Percentiles rank a stretch among this genome's conserved stretches.
Conservation (phyloP, 495 filamentous ascomycete genomes). For the Pyronema domesticum region DNA sequence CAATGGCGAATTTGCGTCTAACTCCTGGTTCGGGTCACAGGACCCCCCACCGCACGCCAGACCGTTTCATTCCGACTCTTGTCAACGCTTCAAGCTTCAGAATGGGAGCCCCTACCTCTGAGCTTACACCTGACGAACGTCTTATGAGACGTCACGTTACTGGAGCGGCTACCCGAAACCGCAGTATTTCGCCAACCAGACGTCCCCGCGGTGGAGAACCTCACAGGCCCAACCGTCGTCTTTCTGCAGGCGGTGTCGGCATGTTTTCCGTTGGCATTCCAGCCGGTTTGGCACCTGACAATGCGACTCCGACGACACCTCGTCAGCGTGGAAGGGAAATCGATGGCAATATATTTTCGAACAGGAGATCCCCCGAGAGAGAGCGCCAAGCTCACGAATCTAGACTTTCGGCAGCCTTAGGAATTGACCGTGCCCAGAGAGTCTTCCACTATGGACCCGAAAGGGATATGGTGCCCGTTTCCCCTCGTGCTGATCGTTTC, state of each 20-base stretch:
- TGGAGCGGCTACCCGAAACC: not conserved
- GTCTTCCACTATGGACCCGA: slow-evolving; percentile 33
- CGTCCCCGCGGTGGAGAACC: not conserved
- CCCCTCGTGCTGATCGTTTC: not conserved
- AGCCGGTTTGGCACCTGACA: not conserved
- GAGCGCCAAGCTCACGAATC: slow-evolving; percentile 52
- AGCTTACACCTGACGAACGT: slow-evolving; percentile 20
- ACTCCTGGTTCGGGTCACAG: not conserved
- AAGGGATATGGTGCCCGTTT: not conserved
- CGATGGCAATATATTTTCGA: slow-evolving; percentile 20
- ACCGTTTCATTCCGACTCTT: slow-evolving; percentile 19
- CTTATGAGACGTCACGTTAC: slow-evolving; percentile 18
- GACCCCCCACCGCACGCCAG: slow-evolving; percentile 1
- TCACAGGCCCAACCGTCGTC: slow-evolving; percentile 7
- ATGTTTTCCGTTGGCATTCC: slow-evolving; percentile 17
- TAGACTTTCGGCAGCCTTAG: slow-evolving; percentile 64
- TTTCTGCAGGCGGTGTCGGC: slow-evolving; percentile 19
- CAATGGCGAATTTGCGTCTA: not conserved
- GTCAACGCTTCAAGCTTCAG: slow-evolving; percentile 19
- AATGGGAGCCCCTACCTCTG: slow-evolving; percentile 19
- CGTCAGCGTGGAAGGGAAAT: slow-evolving; percentile 15
- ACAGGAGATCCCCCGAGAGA: slow-evolving; percentile 28
- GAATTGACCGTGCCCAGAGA: slow-evolving; percentile 50
- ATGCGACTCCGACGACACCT: not conserved
- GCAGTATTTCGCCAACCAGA: not conserved